A percentile compares a stretch with the other conserved stretches of the same genome.
Evolutionary conservation across 345 rosid species (phyloP).

Genomic region (Sonneratia caseolaris): DNA sequence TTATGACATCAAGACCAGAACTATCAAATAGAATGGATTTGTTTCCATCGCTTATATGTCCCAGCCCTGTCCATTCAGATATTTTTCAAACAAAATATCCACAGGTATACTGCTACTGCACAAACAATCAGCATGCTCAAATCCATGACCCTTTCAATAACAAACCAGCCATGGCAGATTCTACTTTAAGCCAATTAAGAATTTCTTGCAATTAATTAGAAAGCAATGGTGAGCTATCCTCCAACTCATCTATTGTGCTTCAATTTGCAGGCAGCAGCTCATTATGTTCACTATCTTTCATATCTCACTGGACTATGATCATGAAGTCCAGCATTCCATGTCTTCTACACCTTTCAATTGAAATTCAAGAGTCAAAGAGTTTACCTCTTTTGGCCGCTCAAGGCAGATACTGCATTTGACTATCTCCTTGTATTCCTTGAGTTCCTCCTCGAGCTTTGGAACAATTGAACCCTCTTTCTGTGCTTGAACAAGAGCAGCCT

Average conservation of each 20-base stretch:
- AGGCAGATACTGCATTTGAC: conserved; percentile 83
- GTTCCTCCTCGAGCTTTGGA: conserved; percentile 72
- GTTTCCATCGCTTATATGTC: not conserved
- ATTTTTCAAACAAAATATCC: not conserved
- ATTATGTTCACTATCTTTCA: not conserved
- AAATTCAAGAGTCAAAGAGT: not conserved
- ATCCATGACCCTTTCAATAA: not conserved
- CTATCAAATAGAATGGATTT: not conserved
- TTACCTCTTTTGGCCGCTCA: conserved; percentile 88
- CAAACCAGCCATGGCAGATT: not conserved
- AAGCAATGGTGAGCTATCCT: not conserved
- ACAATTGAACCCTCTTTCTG: conserved; percentile 60
- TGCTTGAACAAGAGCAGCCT: conserved; percentile 43
- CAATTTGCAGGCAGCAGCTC: not conserved
- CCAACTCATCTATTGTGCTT: not conserved
- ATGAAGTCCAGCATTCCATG: not conserved
- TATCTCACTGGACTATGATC: not conserved
- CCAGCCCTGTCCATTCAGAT: not conserved
- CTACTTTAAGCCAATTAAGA: not conserved
- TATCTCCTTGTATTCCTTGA: conserved; percentile 76
- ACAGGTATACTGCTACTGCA: not conserved
- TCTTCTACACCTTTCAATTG: not conserved
- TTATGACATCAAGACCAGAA: not conserved
- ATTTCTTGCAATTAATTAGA: not conserved
- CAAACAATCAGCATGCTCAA: not conserved